Conservation (phyloP, 192 early-diverging fungal genomes). For the Coemansia sp. region DNA sequence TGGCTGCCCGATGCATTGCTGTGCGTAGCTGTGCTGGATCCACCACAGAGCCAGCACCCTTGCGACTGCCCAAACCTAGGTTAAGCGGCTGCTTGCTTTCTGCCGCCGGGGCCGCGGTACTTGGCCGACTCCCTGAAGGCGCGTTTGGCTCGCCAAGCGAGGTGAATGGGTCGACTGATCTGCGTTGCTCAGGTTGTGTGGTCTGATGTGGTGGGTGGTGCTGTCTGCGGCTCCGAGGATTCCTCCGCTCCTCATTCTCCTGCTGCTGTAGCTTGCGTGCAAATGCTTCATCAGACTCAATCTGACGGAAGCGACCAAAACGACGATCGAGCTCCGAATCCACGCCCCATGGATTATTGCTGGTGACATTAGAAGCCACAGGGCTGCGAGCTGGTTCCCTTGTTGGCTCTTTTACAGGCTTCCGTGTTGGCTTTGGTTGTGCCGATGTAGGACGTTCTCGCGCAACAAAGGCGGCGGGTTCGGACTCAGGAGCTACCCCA, state of each 20-base stretch:
- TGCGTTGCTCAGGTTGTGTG: neutral
- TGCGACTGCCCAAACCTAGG: slow-evolving; percentile 34
- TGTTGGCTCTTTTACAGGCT: slow-evolving; percentile 13
- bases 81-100: slow-evolving; percentile 37
- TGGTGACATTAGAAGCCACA: slow-evolving; percentile 1
- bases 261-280: slow-evolving; percentile 84
- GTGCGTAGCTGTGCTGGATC: slow-evolving; percentile 50
- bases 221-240: slow-evolving; percentile 5
- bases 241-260: slow-evolving; percentile 48
- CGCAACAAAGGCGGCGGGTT: neutral
- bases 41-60: slow-evolving; percentile 32
- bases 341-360: slow-evolving; percentile 50
- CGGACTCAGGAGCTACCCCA: slow-evolving; percentile 17
- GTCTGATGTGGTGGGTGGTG: slow-evolving; percentile 2
- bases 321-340: slow-evolving; percentile 48
- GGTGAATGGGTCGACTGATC: slow-evolving; percentile 17
- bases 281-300: slow-evolving; percentile 75
- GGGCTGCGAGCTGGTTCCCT: too few species aligned
- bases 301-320: slow-evolving; percentile 57
- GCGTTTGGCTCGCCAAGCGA: slow-evolving; percentile 15
- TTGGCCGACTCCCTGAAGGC: slow-evolving; percentile 1
- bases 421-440: slow-evolving; percentile 26
- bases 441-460: neutral
- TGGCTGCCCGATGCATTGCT: slow-evolving; percentile 39
- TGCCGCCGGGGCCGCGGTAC: neutral